Evolutionary conservation across 148 eudicot species (phyloP), one percentile per base, ranked within the genome.

Genomic region (Diospyros kaki): DNA sequence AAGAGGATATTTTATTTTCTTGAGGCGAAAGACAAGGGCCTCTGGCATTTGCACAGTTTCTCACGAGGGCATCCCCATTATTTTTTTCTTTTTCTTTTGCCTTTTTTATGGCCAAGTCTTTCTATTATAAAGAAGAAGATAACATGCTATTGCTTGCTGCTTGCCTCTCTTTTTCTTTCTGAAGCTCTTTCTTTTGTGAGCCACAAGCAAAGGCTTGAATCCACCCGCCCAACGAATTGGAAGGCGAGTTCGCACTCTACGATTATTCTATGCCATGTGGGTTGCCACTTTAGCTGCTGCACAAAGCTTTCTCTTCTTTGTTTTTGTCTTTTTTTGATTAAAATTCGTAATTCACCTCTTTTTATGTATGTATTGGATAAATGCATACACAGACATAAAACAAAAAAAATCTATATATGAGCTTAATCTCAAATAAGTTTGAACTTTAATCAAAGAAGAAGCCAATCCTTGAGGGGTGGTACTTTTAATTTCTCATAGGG

Each of bases 11-110:
- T 28, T 46, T 13, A 71, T 72, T 80, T 71, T 53, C 77, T 80
- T 76, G 68, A 63, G 74, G 69, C 54, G 72, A 78, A 82, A 69
- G 81, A 63, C 78, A 82, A 82, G 78, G 75, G 15, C 1, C n/a
- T 52, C 68, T 75, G 75, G 15, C 1, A 12, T 52, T 70, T 75
- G 82, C 75, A 65, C 69, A 43, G 71, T 75, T 79, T 56, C 78
- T 74, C 59, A 74, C 64, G 72, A 56, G 71, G 28, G 28, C 28
- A 28, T 28, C 28, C 52, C 58, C n/a, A 74, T n/a, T 56, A 64
- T 72, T 18, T 59, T 74, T 74, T 53, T 28, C 28, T 28, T 28
- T 28, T 28, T 28, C 28, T 28, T 28, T 28, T 28, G 28, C 28
- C 28, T 28, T 28, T 28, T 28, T 28, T 28, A 28, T 28, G 28